Evolutionary conservation across 2,329 filamentous ascomycete genomes (phyloP), one percentile per base, ranked within the genome.

Genomic region (Trichoderma koningiopsis): DNA sequence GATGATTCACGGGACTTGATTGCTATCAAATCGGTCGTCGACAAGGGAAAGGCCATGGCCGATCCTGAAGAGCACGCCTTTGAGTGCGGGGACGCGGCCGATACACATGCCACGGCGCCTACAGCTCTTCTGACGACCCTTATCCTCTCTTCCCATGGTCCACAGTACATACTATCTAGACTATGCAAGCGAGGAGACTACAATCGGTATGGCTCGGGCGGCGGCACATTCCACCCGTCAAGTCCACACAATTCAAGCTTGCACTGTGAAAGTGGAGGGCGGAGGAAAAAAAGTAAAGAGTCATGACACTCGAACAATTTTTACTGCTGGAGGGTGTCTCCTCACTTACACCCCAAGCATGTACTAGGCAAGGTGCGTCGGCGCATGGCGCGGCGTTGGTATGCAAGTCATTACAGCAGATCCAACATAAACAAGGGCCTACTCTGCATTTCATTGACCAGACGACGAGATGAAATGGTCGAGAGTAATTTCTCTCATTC

Each of bases 391-490:
- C 68, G 61, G 60, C 56, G 60, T 59, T 57, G 55, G 47, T 40
- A 68, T 70, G 68, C 68, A 70, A 62, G 68, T 70, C 68, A 70
- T 70, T 64, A 68, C 63, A 62, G 43, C 68, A 65, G 61, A 57
- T 53, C 55, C 68, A 55, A 49, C 64, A 40, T 56, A 59, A 70
- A 70, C 40, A 70, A 58, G 58, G 68, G 63, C 56, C 29, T 62
- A 29, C 61, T 57, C 53, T 70, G 56, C 63, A 60, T 68, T 56
- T 70, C 33, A 70, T 70, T 70, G 68, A 70, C 47, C 64, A 68
- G 68, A 61, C 58, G 43, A 52, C 63, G 65, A 70, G 63, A 69
- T 69, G 68, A 69, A 61, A 65, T 52, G 61, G 55, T 52, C 24
- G 47, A 65, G 29, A 33, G 61, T 58, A 57, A 67, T 70, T 62